Percentiles rank a stretch among this genome's conserved stretches.
Conservation (phyloP, 495 filamentous ascomycete species). For the Glarea lozoyensis region DNA sequence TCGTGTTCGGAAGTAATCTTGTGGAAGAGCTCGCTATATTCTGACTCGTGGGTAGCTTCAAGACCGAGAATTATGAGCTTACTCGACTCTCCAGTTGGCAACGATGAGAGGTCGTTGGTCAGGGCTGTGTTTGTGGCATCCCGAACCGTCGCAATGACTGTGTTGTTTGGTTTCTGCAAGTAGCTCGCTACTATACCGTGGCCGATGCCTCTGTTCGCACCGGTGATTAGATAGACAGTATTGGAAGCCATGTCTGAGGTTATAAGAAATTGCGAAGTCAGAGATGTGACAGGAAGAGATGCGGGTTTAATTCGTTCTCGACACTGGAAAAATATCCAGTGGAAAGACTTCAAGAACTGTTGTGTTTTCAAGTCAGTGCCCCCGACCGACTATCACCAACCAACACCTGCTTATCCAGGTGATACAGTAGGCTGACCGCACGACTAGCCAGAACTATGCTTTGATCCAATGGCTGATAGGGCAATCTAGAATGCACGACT, state of each 20-base stretch:
- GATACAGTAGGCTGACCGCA: too few species aligned
- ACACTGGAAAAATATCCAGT: too few species aligned
- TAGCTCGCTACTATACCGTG: slow-evolving; percentile 28
- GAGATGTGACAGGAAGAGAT: too few species aligned
- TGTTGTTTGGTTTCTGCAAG: slow-evolving; percentile 32
- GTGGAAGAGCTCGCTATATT: slow-evolving; percentile 23
- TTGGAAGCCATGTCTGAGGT: background rate
- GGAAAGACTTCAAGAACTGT: too few species aligned
- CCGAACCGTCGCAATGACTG: slow-evolving; percentile 39
- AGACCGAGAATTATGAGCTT: slow-evolving; percentile 33
- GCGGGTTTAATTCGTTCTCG: too few species aligned
- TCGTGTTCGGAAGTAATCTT: slow-evolving; percentile 21
- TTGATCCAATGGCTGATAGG: too few species aligned
- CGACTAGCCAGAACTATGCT: too few species aligned
- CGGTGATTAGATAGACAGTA: slow-evolving; percentile 26
- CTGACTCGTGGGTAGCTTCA: slow-evolving; percentile 27
- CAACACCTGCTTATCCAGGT: too few species aligned
- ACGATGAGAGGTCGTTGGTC: slow-evolving; percentile 17
- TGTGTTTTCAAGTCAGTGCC: too few species aligned
- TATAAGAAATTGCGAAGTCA: too few species aligned
- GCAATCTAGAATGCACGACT: too few species aligned
- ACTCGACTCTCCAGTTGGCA: slow-evolving; percentile 26
- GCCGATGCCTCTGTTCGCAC: slow-evolving; percentile 40
- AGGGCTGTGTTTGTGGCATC: slow-evolving; percentile 15
- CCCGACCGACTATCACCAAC: too few species aligned